These are phyloP conservation scores for Colletotrichum godetiae DNA, from an alignment of 2,329 filamentous ascomycete species.

Conservation along the genomic window DNA sequence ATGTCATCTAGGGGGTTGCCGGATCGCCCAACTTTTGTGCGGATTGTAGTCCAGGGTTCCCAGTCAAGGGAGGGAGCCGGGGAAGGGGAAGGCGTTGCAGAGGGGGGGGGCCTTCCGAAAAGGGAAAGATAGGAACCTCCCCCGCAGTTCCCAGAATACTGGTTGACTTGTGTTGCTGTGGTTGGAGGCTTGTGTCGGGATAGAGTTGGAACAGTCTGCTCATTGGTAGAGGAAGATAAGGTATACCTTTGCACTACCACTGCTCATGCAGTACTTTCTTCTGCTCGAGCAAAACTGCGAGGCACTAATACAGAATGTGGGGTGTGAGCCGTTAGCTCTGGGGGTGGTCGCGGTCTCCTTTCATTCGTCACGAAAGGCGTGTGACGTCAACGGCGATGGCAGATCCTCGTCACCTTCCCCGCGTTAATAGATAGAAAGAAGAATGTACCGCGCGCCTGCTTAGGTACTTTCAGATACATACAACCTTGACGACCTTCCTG, in stretches of 20 bases:
- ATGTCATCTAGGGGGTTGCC: not conserved
- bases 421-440: not conserved
- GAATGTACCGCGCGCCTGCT: not conserved
- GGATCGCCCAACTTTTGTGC: not conserved
- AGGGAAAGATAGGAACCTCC: not conserved
- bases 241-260: too few species aligned
- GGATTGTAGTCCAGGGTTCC: not conserved
- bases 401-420: conserved; percentile 17
- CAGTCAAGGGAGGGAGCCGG: not conserved
- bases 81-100: not conserved
- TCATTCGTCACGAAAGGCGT: not conserved
- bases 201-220: not conserved
- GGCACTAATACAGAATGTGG: not conserved
- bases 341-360: not conserved
- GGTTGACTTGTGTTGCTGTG: not conserved
- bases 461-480: not conserved
- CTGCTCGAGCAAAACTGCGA: too few species aligned
- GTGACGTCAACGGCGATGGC: conserved; percentile 31
- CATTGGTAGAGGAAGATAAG: too few species aligned
- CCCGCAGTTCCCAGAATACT: not conserved
- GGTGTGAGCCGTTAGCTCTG: not conserved
- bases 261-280: too few species aligned
- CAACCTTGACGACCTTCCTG: not conserved
- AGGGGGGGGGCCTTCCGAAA: not conserved
- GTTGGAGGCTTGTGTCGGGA: not conserved